phyloP scores from a whole-genome alignment of 1,139 yeast genomes.

The Hansenula lynferdii region DNA sequence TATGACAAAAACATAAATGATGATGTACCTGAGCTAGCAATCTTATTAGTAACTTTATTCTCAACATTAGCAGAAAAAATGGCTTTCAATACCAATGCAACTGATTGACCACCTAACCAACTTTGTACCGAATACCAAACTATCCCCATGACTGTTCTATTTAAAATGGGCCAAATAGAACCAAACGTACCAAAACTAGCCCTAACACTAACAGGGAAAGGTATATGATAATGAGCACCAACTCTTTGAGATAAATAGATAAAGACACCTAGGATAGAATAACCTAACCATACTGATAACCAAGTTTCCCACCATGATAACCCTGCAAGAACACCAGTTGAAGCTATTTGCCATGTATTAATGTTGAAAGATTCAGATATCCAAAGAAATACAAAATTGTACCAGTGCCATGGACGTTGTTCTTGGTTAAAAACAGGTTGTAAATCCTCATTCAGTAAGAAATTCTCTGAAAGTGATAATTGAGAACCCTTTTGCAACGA shows the following conservation, averaged over 20 bases:
- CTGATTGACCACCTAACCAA: constrained; percentile 27
- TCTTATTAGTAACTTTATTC: constrained; percentile 29
- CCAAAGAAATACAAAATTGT: constrained; percentile 51
- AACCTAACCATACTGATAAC: constrained; percentile 17
- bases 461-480: constrained; percentile 45
- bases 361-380: constrained; percentile 22
- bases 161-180: constrained; percentile 25
- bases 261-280: constrained; percentile 27
- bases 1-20: constrained; percentile 31
- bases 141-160: constrained; percentile 29
- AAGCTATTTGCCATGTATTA: constrained; percentile 24
- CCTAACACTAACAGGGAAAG: constrained; percentile 29
- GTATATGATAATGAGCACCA: constrained; percentile 29
- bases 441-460: constrained; percentile 66
- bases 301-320: constrained; percentile 16
- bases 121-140: constrained; percentile 33
- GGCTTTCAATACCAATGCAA: constrained; percentile 31
- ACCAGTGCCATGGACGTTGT: constrained; percentile 79
- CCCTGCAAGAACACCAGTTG: constrained; percentile 23
- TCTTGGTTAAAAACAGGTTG: constrained; percentile 67
- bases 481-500: constrained; percentile 20
- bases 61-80: constrained; percentile 36
- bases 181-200: constrained; percentile 28
- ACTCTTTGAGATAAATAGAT: constrained; percentile 28
- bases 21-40: constrained; percentile 27